phyloP scores from a whole-genome alignment of 2,329 filamentous ascomycete species.

The Phyllosticta citribraziliensis region DNA sequence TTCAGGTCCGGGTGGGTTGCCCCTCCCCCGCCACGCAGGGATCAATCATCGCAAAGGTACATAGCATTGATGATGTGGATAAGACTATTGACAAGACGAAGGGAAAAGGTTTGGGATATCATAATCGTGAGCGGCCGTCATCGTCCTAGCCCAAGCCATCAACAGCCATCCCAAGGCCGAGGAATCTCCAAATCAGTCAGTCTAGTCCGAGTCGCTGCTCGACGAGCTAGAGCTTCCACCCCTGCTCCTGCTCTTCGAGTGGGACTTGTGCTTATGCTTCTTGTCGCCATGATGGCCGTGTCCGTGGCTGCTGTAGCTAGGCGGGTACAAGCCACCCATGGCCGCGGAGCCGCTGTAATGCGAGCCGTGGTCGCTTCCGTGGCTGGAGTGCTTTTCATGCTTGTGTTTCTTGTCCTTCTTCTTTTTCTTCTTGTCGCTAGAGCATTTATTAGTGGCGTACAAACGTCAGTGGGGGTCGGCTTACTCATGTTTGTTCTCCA shows the following conservation, averaged over 20 bases:
- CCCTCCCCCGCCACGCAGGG: neutral
- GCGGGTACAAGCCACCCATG: conserved; percentile 25
- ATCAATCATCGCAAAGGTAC: neutral
- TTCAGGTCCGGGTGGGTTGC: no score
- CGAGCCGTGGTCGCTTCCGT: conserved; percentile 13
- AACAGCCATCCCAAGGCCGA: neutral
- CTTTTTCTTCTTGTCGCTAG: conserved; percentile 21
- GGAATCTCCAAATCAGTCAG: neutral
- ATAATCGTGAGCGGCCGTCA: neutral
- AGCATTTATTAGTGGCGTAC: conserved; percentile 1
- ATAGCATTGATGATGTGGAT: neutral
- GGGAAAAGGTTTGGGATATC: neutral
- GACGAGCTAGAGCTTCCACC: conserved; percentile 21
- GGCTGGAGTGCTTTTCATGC: conserved; percentile 17
- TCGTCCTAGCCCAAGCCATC: neutral
- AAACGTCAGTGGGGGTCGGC: conserved; percentile 16
- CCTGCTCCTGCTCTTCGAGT: conserved; percentile 22
- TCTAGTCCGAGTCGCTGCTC: conserved; percentile 28
- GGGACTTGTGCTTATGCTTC: conserved; percentile 16
- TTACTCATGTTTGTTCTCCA: conserved; percentile 37
- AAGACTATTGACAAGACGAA: neutral
- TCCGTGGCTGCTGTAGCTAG: conserved; percentile 16
- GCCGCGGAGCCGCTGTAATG: conserved; percentile 25
- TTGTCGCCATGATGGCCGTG: conserved; percentile 17
- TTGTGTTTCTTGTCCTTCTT: conserved; percentile 30